Base-by-base conservation (phyloP, 805 yeast species). In the Ascoidea rubescens region DNA sequence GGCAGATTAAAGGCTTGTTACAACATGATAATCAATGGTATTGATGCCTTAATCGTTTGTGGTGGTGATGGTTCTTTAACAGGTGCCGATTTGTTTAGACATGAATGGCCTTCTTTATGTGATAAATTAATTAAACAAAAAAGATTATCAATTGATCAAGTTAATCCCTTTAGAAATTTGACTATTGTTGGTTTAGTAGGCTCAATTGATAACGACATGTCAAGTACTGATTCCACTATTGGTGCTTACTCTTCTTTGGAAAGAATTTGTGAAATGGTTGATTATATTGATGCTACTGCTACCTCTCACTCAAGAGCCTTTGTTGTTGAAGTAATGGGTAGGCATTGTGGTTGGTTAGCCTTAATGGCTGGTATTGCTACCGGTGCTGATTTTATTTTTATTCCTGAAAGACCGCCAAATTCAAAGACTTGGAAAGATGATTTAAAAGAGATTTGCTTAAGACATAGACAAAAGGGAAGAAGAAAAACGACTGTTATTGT, bases 271-370 rank as follows among this genome's bases (percentile, higher is more conserved):
- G 79, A 81, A 61, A 79, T 81, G 67, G 78, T 85, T 57, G 95
- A 85, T 67, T 85, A 82, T 62, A 84, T 85, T 55, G 91, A 84
- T 64, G 88, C 90, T 30, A 85, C 95, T 30, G 95, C 95, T 30
- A 77, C 78, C 51, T 84, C 90, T 1, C 95, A 85, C 65, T 83
- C 88, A 33, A 71, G 95, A 63, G 93, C 91, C 4, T 85, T 85
- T 61, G 87, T 85, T 46, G 80, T 85, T 46, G 95, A 85, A 69
- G 95, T 85, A 17, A 85, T 85, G 95, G 95, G 95, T 55, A 75
- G 95, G 67, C 89, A 85, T 65, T 85, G 95, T 71, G 95, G 95
- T 56, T 85, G 95, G 95, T 72, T 85, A 56, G 91, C 86, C 1
- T 69, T 85, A 56, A 79, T 84, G 84, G 81, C 91, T 16, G 95